Evolutionary conservation across 345 rosid species (phyloP).

Genomic region (Salix exigua): DNA sequence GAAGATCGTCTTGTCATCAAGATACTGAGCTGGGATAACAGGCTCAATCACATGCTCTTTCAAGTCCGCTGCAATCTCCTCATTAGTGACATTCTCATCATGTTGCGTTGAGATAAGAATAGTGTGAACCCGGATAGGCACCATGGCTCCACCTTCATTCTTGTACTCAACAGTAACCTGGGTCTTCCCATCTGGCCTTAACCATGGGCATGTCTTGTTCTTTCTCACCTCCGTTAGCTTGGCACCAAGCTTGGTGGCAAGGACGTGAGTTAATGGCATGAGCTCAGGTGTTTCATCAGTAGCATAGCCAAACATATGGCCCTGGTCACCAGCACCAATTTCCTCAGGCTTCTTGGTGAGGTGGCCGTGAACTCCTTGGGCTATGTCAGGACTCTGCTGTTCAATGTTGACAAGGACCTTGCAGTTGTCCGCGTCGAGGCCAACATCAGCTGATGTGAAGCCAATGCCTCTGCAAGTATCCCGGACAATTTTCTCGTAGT

Average conservation of each 20-base stretch:
- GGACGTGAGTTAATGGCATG: slow-evolving; percentile 76
- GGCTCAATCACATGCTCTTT: slow-evolving; percentile 72
- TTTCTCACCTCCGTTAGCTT: slow-evolving; percentile 78
- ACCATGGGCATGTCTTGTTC: slow-evolving; percentile 71
- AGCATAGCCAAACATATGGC: slow-evolving; percentile 84
- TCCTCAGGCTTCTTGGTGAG: slow-evolving; percentile 74
- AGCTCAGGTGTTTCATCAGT: slow-evolving; percentile 72
- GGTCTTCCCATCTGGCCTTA: slow-evolving; percentile 85
- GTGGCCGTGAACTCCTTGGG: slow-evolving; percentile 83
- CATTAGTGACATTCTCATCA: slow-evolving; percentile 74
- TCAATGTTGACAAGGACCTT: slow-evolving; percentile 74
- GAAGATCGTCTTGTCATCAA: slow-evolving; percentile 72
- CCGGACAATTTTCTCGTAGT: slow-evolving; percentile 72
- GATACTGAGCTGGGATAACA: slow-evolving; percentile 62
- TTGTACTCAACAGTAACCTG: slow-evolving; percentile 73
- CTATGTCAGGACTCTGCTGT: slow-evolving; percentile 79
- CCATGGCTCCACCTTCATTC: slow-evolving; percentile 68
- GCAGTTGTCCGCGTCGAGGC: slow-evolving; percentile 71
- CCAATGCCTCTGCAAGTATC: slow-evolving; percentile 76
- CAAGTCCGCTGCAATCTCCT: slow-evolving; percentile 62
- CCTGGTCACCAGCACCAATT: slow-evolving; percentile 87
- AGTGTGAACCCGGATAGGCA: slow-evolving; percentile 67
- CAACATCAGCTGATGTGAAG: slow-evolving; percentile 64
- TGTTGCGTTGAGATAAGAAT: slow-evolving; percentile 80
- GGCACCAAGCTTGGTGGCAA: slow-evolving; percentile 78